These are phyloP conservation scores for Populus alba DNA, from an alignment of 345 rosid genomes.

Conservation along the genomic window DNA sequence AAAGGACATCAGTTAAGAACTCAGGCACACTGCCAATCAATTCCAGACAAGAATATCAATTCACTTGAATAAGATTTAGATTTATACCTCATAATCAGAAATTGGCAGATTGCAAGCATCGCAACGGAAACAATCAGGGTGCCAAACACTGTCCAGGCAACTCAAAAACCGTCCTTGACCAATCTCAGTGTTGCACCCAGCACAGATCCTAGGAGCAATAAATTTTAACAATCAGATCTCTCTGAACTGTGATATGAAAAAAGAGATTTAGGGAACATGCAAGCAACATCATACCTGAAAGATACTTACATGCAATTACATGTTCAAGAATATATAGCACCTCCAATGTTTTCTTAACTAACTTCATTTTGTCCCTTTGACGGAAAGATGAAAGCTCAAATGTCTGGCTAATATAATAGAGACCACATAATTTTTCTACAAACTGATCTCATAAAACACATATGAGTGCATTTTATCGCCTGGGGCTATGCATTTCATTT, in stretches of 20 bases:
- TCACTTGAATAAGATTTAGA: conserved; percentile 7
- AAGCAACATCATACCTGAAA: neutral
- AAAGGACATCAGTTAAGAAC: conserved; percentile 2
- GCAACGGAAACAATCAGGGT: conserved; percentile 87
- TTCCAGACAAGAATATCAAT: conserved; percentile 4
- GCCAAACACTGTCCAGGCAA: conserved; percentile 81
- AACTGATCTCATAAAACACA: neutral
- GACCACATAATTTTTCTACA: neutral
- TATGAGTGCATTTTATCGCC: neutral
- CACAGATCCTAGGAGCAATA: conserved; percentile 64
- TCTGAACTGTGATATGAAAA: neutral
- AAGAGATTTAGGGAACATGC: neutral
- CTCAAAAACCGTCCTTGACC: conserved; percentile 83
- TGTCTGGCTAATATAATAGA: neutral
- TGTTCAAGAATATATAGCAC: neutral
- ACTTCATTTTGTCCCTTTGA: neutral
- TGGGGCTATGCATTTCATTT: neutral
- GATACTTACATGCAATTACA: neutral
- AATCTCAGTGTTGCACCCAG: conserved; percentile 85
- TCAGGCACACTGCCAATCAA: conserved; percentile 13
- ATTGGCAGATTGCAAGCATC: conserved; percentile 68
- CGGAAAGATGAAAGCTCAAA: neutral
- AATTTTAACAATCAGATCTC: conserved; percentile 15
- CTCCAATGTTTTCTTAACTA: neutral
- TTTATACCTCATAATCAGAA: conserved; percentile 64